Base-by-base conservation (phyloP, 106 monocot genomes). In the Iris macrosiphon region DNA sequence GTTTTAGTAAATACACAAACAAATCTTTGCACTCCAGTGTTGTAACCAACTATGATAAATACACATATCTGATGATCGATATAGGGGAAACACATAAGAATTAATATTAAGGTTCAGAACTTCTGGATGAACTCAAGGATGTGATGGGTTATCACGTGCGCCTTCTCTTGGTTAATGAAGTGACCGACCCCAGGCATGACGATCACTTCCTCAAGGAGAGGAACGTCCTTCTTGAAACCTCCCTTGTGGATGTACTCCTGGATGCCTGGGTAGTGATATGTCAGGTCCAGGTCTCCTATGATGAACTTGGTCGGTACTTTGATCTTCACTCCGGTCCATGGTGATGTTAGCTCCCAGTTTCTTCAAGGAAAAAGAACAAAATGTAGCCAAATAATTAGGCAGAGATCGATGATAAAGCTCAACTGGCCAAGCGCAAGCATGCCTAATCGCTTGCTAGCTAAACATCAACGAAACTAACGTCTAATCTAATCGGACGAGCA, bases 161-260 rank as follows among this genome's bases (percentile, higher is more conserved):
- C 61, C 30, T 56, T 74, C 3, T 67, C 67, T 45, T 74, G 65
- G 25, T 62, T 67, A 26, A 61, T 61, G 38, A 67, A 74, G 39
- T 74, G 67, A 6, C 54, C 67, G 21, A 31, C 74, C 11, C 53
- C 74, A 8, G 59, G 20, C 37, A 67, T 53, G 7, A 74, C 61
- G 28, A 74, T 60, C 1, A 56, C 53, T 33, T 73, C 55, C 28
- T 74, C 61, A 2, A 74, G 61, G 2, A 67, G 21, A 3, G 74
- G 74, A 23, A 74, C 67, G 20, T 44, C 28, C 10, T 67, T 49
- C 53, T 74, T 67, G 27, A 74, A 61, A 4, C 74, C 74, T 0
- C 74, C 66, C 25, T 62, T 62, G 39, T 65, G 64, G 4, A 72
- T 65, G 40, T 63, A 72, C 22, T 65, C 65, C 31, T 64, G 22